These are phyloP conservation scores for Penicillium flavigenum DNA, from an alignment of 495 filamentous ascomycete genomes.

Conservation along the genomic window DNA sequence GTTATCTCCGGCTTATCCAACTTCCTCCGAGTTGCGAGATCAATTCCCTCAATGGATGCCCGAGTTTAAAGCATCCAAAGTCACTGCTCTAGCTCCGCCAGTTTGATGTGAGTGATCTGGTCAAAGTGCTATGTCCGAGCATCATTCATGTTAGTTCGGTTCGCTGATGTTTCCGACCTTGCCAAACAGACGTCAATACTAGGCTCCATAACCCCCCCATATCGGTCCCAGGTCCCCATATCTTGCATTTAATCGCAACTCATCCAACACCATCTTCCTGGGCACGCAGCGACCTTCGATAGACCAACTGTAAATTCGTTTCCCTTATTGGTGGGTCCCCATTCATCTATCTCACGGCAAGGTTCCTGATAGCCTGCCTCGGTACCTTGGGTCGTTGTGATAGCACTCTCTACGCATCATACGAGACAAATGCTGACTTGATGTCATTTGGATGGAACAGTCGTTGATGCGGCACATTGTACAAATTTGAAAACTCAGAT, in stretches of 20 bases:
- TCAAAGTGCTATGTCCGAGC: not conserved
- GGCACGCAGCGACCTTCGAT: constrained; percentile 6
- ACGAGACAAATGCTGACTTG: constrained; percentile 31
- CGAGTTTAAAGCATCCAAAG: constrained; percentile 1
- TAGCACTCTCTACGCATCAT: constrained; percentile 19
- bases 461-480: constrained; percentile 27
- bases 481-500: constrained; percentile 8
- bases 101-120: constrained; percentile 12
- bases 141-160: not conserved
- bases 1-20: constrained; percentile 43
- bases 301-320: constrained; percentile 22
- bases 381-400: constrained; percentile 25
- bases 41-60: constrained; percentile 18
- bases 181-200: constrained; percentile 16
- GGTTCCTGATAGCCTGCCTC: constrained; percentile 24
- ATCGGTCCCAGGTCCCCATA: constrained; percentile 30
- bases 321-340: constrained; percentile 27
- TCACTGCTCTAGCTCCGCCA: constrained; percentile 6
- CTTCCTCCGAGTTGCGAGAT: constrained; percentile 9
- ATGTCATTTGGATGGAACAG: constrained; percentile 27
- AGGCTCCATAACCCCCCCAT: constrained; percentile 16
- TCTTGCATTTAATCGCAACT: constrained; percentile 14
- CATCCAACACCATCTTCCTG: not conserved
- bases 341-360: constrained; percentile 18
- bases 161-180: constrained; percentile 15